These are phyloP conservation scores for Syzygium malaccense DNA, from an alignment of 441 rosid species.

Conservation along the genomic window DNA sequence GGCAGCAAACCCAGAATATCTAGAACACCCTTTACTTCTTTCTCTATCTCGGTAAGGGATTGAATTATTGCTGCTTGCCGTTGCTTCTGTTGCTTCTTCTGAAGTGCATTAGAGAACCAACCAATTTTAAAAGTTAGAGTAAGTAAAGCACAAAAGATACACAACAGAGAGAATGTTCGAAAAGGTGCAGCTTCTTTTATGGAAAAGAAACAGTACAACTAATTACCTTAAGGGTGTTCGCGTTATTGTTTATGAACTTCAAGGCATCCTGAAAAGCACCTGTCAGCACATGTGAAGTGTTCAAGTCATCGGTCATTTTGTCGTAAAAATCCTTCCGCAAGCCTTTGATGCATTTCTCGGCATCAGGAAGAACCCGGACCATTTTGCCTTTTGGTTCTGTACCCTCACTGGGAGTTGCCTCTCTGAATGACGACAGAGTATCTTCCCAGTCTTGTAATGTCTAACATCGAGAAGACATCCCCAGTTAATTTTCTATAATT, in stretches of 20 bases:
- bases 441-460: conserved; percentile 75
- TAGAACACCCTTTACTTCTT: conserved; percentile 48
- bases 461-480: conserved; percentile 19
- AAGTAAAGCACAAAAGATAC: background rate
- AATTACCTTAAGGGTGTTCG: conserved; percentile 56
- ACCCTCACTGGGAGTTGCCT: conserved; percentile 29
- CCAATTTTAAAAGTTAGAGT: background rate
- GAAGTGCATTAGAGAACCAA: conserved; percentile 3
- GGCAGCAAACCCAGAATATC: conserved; percentile 55
- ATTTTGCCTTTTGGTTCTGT: conserved; percentile 19
- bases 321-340: conserved; percentile 48
- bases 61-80: conserved; percentile 36
- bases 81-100: conserved; percentile 78
- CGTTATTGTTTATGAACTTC: conserved; percentile 57
- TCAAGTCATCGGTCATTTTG: conserved; percentile 79
- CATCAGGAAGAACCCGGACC: conserved; percentile 34
- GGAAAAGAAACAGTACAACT: background rate
- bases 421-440: conserved; percentile 41
- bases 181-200: background rate
- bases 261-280: conserved; percentile 76
- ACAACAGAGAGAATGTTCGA: background rate
- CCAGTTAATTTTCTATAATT: background rate
- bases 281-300: conserved; percentile 61
- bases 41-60: conserved; percentile 53
- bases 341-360: conserved; percentile 41